Conservation (phyloP, 2,329 filamentous ascomycete genomes). For the Lasiodiplodia hormozganensis region DNA sequence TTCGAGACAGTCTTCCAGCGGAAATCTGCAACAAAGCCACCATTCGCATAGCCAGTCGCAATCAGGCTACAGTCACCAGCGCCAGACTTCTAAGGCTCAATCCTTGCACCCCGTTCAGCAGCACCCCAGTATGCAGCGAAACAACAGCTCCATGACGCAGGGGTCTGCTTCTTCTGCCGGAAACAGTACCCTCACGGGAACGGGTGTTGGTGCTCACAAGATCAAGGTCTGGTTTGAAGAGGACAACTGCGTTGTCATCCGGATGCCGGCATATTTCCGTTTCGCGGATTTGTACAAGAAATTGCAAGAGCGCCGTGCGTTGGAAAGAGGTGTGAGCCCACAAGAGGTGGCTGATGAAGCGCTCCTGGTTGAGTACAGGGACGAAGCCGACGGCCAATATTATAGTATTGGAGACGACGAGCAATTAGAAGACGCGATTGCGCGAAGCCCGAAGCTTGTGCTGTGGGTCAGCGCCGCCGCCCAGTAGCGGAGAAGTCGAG, state of each 20-base stretch:
- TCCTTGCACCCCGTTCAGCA: conserved; percentile 30
- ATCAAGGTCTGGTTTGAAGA: conserved; percentile 91
- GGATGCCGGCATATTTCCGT: conserved; percentile 80
- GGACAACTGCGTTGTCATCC: conserved; percentile 88
- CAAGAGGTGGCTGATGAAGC: conserved; percentile 63
- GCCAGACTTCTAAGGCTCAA: conserved; percentile 45
- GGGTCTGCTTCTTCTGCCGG: conserved; percentile 37
- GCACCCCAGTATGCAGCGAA: conserved; percentile 43
- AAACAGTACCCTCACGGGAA: conserved; percentile 31
- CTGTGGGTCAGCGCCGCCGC: conserved; percentile 23
- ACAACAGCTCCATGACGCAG: conserved; percentile 46
- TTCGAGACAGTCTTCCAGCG: conserved; percentile 47
- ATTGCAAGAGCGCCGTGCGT: conserved; percentile 81
- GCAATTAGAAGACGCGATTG: conserved; percentile 80
- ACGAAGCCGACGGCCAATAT: conserved; percentile 79
- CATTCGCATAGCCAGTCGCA: conserved; percentile 27
- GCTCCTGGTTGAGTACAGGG: conserved; percentile 82
- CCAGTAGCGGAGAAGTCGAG: background rate
- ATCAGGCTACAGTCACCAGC: conserved; percentile 41
- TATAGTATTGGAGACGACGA: conserved; percentile 78
- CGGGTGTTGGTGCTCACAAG: conserved; percentile 65
- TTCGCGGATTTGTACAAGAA: conserved; percentile 83
- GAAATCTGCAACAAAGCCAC: conserved; percentile 33
- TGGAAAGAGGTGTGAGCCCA: conserved; percentile 54
- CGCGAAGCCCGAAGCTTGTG: conserved; percentile 81